A percentile compares a stretch with the other conserved stretches of the same genome.
phyloP scores from a whole-genome alignment of 1,139 yeast species.

The Pichia sp. region DNA sequence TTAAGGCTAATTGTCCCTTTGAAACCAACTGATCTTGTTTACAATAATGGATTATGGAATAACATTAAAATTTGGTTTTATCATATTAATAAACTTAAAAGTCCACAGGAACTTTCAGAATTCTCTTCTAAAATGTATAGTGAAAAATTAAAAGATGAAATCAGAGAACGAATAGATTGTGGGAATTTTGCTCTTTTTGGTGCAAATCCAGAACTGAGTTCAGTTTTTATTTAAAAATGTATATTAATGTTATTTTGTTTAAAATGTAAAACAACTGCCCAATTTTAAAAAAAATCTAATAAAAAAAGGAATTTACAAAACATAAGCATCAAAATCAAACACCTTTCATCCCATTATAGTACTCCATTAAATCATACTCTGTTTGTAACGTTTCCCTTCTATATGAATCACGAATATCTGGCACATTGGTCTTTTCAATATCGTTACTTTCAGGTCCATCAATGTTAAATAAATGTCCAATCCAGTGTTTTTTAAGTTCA shows the following conservation, averaged over 20 bases:
- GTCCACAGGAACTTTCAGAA: constrained; percentile 20
- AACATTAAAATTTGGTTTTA: constrained; percentile 22
- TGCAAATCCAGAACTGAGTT: background rate
- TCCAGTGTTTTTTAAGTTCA: constrained; percentile 81
- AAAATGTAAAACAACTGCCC: background rate
- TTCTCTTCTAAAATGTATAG: constrained; percentile 17
- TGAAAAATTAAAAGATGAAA: constrained; percentile 14
- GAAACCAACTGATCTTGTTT: constrained; percentile 23
- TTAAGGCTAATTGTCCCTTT: constrained; percentile 23
- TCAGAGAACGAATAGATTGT: constrained; percentile 13
- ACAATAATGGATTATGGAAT: constrained; percentile 22
- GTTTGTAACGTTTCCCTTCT: constrained; percentile 74
- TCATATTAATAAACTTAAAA: constrained; percentile 4
- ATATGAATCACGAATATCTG: constrained; percentile 75
- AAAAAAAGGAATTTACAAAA: too few species aligned
- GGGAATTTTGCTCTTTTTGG: constrained; percentile 24
- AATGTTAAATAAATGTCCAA: constrained; percentile 60
- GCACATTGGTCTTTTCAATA: constrained; percentile 91
- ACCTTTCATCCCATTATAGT: constrained; percentile 36
- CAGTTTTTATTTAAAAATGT: background rate
- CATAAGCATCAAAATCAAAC: background rate
- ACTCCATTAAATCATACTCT: constrained; percentile 65
- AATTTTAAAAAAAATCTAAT: background rate
- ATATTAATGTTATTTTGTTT: background rate
- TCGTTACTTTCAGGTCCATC: constrained; percentile 74